Conservation (phyloP, 2,329 filamentous ascomycete species). For the Pleomassaria siparia region DNA sequence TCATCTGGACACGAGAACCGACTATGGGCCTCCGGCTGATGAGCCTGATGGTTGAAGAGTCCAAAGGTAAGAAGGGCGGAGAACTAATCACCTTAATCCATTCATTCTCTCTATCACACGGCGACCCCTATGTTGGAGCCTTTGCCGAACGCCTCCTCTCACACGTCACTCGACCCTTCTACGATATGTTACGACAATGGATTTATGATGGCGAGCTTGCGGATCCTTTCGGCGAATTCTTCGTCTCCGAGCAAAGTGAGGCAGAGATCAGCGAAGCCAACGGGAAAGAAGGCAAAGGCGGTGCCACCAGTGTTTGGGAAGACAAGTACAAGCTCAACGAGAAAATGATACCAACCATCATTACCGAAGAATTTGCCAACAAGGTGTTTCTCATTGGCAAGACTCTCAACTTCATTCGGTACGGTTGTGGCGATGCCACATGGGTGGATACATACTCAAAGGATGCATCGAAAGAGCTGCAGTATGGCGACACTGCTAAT, state of each 20-base stretch:
- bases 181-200: slow-evolving; percentile 94
- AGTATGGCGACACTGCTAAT: slow-evolving; percentile 89
- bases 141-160: slow-evolving; percentile 88
- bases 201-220: slow-evolving; percentile 97
- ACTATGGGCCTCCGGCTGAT: slow-evolving; percentile 93
- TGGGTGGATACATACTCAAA: slow-evolving; percentile 98
- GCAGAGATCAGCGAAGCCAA: slow-evolving; percentile 44
- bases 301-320: slow-evolving; percentile 92
- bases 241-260: slow-evolving; percentile 80
- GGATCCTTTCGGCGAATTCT: slow-evolving; percentile 96
- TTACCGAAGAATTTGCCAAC: slow-evolving; percentile 88
- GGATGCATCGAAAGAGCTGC: slow-evolving; percentile 84
- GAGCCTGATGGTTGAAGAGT: slow-evolving; percentile 91
- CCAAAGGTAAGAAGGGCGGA: slow-evolving; percentile 77
- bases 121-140: slow-evolving; percentile 88
- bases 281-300: slow-evolving; percentile 49
- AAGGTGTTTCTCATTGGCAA: slow-evolving; percentile 98
- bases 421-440: slow-evolving; percentile 87
- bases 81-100: slow-evolving; percentile 94
- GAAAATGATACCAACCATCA: slow-evolving; percentile 88
- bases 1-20: slow-evolving; percentile 96
- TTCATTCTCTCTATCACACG: slow-evolving; percentile 87
- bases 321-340: slow-evolving; percentile 90
- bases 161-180: slow-evolving; percentile 91
- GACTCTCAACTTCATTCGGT: slow-evolving; percentile 95